Percentiles rank a stretch among this genome's conserved stretches.
Evolutionary conservation across 192 early-diverging fungal species (phyloP).

Genomic region (Coemansia sp.): DNA sequence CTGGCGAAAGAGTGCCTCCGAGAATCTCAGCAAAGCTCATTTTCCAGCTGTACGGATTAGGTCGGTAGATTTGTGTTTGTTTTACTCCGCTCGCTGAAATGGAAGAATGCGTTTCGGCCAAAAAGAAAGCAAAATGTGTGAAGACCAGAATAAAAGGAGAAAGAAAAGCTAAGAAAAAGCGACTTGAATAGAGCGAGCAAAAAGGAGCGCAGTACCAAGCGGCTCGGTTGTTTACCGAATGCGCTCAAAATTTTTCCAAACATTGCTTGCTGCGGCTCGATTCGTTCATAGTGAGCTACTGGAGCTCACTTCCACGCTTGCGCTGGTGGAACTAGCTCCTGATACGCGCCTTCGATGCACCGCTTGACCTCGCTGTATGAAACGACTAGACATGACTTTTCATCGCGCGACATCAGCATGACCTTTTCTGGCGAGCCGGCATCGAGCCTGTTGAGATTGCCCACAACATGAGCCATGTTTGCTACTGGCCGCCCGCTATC

Average conservation of each 20-base stretch:
- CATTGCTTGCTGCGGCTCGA: not conserved
- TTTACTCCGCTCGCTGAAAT: conserved; percentile 1
- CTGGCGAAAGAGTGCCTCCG: conserved; percentile 76
- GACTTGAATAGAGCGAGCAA: conserved; percentile 3
- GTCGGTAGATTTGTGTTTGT: conserved; percentile 1
- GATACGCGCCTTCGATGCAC: conserved; percentile 84
- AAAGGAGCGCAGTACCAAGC: not conserved
- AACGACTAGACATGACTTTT: conserved; percentile 95
- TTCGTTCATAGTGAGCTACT: not conserved
- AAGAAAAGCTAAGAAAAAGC: not conserved
- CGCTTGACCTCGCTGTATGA: conserved; percentile 93
- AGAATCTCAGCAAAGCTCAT: conserved; percentile 77
- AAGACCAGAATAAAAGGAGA: conserved; percentile 1
- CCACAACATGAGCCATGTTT: conserved; percentile 90
- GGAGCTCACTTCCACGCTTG: conserved; percentile 1
- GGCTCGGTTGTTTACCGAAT: not conserved
- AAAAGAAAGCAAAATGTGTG: conserved; percentile 6
- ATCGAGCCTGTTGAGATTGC: conserved; percentile 96
- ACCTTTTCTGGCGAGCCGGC: conserved; percentile 92
- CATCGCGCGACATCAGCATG: conserved; percentile 93
- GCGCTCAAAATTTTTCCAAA: not conserved
- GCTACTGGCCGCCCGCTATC: conserved; percentile 77
- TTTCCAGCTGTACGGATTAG: conserved; percentile 3
- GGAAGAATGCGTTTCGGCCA: conserved; percentile 8
- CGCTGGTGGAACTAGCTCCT: conserved; percentile 57